These are phyloP conservation scores for Galeopsis tetrahit DNA, from an alignment of 257 asterid species.

Conservation along the genomic window DNA sequence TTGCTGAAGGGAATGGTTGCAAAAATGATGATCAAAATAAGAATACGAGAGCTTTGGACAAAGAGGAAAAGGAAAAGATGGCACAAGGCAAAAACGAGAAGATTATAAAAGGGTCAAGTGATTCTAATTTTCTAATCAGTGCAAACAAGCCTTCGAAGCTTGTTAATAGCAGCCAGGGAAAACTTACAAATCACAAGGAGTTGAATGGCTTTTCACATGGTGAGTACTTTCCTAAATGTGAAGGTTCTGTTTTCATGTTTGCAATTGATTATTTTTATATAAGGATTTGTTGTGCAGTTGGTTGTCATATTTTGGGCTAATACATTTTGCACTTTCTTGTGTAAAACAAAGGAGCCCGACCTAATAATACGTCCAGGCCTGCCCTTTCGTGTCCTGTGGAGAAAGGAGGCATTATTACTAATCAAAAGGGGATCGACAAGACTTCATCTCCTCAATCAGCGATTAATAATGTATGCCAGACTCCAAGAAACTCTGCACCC, in stretches of 20 bases:
- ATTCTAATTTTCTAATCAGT: conserved; percentile 32
- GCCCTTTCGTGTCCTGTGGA: conserved; percentile 36
- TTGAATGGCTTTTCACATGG: conserved; percentile 53
- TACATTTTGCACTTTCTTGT: conserved; percentile 28
- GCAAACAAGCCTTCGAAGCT: conserved; percentile 33
- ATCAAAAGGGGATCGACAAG: conserved; percentile 36
- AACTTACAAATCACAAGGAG: conserved; percentile 47
- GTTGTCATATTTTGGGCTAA: conserved; percentile 34
- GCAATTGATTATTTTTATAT: conserved; percentile 13
- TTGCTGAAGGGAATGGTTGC: conserved; percentile 36
- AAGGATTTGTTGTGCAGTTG: conserved; percentile 17
- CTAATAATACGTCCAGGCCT: conserved; percentile 37
- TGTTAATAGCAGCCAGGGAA: conserved; percentile 42
- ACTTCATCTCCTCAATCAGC: conserved; percentile 39
- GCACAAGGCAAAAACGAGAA: conserved; percentile 30
- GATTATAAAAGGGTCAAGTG: conserved; percentile 37
- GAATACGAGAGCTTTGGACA: conserved; percentile 37
- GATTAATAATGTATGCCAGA: conserved; percentile 21
- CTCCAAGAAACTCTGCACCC: conserved; percentile 28
- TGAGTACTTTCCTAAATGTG: conserved; percentile 46
- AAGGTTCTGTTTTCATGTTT: conserved; percentile 3
- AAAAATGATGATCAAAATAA: conserved; percentile 41
- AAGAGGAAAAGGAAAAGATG: conserved; percentile 40
- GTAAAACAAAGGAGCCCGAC: conserved; percentile 40
- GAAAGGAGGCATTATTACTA: conserved; percentile 26